phyloP scores from a whole-genome alignment of 106 monocot species.

The Acorus calamus region DNA sequence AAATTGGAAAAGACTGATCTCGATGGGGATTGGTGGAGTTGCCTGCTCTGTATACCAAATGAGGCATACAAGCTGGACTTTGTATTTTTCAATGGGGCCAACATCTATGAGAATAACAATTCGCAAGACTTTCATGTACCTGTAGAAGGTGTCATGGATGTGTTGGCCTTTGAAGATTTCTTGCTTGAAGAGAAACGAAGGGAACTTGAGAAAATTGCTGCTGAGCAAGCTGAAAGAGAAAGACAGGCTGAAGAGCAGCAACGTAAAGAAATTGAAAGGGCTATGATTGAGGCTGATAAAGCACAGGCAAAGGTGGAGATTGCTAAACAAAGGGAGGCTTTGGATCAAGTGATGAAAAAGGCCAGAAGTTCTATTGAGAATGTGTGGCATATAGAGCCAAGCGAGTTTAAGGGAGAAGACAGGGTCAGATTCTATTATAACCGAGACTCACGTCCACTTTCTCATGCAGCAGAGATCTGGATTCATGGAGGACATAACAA shows the following conservation, averaged over 20 bases:
- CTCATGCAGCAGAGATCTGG: slow-evolving; percentile 64
- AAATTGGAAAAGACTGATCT: slow-evolving; percentile 51
- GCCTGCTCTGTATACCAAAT: slow-evolving; percentile 59
- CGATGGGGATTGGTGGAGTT: slow-evolving; percentile 86
- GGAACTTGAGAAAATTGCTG: slow-evolving; percentile 55
- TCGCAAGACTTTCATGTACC: slow-evolving; percentile 42
- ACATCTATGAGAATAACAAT: slow-evolving; percentile 76
- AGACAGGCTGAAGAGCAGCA: slow-evolving; percentile 58
- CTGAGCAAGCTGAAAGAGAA: slow-evolving; percentile 71
- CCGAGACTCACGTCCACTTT: slow-evolving; percentile 50
- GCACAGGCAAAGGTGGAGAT: slow-evolving; percentile 68
- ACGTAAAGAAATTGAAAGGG: slow-evolving; percentile 45
- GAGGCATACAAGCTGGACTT: slow-evolving; percentile 85
- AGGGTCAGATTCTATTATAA: slow-evolving; percentile 70
- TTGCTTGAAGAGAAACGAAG: slow-evolving; percentile 68
- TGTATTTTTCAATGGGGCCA: slow-evolving; percentile 78
- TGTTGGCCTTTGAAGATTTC: slow-evolving; percentile 59
- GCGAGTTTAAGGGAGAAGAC: slow-evolving; percentile 38
- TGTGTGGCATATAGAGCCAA: slow-evolving; percentile 57
- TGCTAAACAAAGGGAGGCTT: slow-evolving; percentile 37
- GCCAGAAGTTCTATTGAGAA: slow-evolving; percentile 29
- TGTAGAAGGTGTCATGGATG: slow-evolving; percentile 59
- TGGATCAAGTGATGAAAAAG: slow-evolving; percentile 23
- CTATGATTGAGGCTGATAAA: slow-evolving; percentile 43
- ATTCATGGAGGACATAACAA: slow-evolving; percentile 94